phyloP scores from a whole-genome alignment of 1,139 yeast species.

The Yamadazyma atmosphaerica region DNA sequence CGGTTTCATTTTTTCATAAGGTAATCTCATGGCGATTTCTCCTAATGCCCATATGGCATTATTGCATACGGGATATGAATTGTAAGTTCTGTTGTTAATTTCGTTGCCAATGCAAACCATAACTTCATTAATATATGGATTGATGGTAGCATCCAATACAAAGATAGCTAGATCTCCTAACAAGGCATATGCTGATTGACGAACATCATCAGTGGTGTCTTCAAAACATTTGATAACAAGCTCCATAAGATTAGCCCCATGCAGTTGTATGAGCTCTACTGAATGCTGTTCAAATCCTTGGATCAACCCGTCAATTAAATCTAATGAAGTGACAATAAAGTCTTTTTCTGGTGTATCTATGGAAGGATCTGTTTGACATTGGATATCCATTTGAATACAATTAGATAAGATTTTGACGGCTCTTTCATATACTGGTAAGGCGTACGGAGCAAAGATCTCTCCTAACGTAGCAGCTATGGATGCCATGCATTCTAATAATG shows the following conservation, averaged over 20 bases:
- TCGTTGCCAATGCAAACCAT: constrained; percentile 70
- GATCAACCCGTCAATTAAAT: constrained; percentile 85
- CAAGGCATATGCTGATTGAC: constrained; percentile 90
- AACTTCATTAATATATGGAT: constrained; percentile 58
- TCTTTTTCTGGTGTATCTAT: constrained; percentile 87
- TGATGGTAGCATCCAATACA: constrained; percentile 53
- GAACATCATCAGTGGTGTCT: constrained; percentile 78
- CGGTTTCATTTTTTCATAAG: constrained; percentile 53
- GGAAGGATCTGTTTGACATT: constrained; percentile 64
- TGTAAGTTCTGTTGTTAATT: constrained; percentile 50
- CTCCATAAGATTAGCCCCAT: constrained; percentile 52
- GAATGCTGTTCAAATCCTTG: constrained; percentile 80
- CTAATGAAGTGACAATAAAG: constrained; percentile 84
- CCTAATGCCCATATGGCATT: constrained; percentile 96
- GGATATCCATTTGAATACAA: constrained; percentile 67
- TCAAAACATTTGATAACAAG: constrained; percentile 70
- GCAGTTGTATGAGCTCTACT: constrained; percentile 53
- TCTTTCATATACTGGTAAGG: constrained; percentile 82
- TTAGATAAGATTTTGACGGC: constrained; percentile 68
- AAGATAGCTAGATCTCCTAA: constrained; percentile 82
- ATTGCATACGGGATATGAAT: constrained; percentile 67
- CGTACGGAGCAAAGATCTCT: constrained; percentile 83
- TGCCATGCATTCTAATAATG: constrained; percentile 88
- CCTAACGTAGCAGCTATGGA: constrained; percentile 87
- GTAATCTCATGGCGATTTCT: constrained; percentile 68